Percentiles rank a stretch among this genome's conserved stretches.
These are phyloP conservation scores for Grifola frondosa DNA, from an alignment of 1,284 basidiomycete species.

Conservation along the genomic window DNA sequence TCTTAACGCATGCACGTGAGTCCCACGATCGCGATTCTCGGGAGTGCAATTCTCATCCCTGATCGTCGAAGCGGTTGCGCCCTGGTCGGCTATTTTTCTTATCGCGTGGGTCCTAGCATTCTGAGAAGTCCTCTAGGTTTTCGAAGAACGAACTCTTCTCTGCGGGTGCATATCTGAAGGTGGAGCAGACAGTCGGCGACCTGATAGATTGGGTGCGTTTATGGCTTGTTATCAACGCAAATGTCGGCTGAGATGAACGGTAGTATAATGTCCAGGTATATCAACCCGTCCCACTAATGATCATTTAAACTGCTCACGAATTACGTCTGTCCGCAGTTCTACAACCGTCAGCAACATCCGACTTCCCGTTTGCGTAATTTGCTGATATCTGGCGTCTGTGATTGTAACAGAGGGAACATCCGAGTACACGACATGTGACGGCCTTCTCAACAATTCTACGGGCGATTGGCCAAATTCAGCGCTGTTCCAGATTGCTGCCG, in stretches of 20 bases:
- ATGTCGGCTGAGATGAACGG: neutral
- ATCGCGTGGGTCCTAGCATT: conserved; percentile 7
- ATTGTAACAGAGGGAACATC: conserved; percentile 45
- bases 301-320: too few relatives aligned
- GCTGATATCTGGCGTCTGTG: neutral
- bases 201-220: conserved; percentile 38
- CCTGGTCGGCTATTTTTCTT: conserved; percentile 37
- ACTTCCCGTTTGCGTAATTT: neutral
- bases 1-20: conserved; percentile 40
- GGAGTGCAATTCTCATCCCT: neutral
- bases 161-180: conserved; percentile 60
- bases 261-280: conserved; percentile 49
- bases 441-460: conserved; percentile 53
- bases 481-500: conserved; percentile 63
- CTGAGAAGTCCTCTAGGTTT: conserved; percentile 39
- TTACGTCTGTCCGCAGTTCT: conserved; percentile 43
- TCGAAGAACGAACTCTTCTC: conserved; percentile 44
- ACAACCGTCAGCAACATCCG: conserved; percentile 50
- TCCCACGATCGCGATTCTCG: conserved; percentile 5
- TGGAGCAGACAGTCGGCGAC: conserved; percentile 53
- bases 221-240: neutral
- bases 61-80: conserved; percentile 42
- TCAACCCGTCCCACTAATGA: too few relatives aligned
- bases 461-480: conserved; percentile 48
- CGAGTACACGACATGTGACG: conserved; percentile 58